Percentiles rank a stretch among this genome's conserved stretches.
Evolutionary conservation across 2,329 filamentous ascomycete genomes (phyloP).

Genomic region (Cercospora sp.): DNA sequence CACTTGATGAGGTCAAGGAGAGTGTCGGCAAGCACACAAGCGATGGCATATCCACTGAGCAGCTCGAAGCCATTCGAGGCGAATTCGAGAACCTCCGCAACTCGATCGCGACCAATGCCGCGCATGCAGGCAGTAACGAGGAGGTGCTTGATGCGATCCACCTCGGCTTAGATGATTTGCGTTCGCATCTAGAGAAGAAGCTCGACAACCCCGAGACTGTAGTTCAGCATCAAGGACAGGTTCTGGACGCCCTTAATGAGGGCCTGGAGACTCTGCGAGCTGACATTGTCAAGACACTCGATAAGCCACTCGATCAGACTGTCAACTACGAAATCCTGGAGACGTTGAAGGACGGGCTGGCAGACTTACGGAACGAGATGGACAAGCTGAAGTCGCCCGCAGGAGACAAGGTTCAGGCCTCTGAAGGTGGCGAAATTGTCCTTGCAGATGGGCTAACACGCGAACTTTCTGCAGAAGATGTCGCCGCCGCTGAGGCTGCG

Average conservation of each 20-base stretch:
- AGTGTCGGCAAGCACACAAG: conserved; percentile 28
- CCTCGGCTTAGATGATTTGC: conserved; percentile 53
- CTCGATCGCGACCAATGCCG: conserved; percentile 44
- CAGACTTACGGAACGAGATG: conserved; percentile 74
- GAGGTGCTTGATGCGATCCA: conserved; percentile 53
- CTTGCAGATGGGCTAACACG: conserved; percentile 52
- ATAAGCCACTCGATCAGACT: conserved; percentile 79
- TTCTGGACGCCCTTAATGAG: conserved; percentile 63
- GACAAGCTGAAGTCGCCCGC: conserved; percentile 56
- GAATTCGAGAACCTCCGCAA: conserved; percentile 53
- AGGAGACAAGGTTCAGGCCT: conserved; percentile 28
- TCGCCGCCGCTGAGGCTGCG: conserved; percentile 30
- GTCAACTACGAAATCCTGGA: conserved; percentile 88
- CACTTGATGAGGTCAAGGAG: conserved; percentile 45
- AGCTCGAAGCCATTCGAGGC: conserved; percentile 54
- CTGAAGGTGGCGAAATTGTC: conserved; percentile 57
- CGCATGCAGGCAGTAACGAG: conserved; percentile 47
- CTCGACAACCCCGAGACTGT: conserved; percentile 55
- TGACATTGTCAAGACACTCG: conserved; percentile 72
- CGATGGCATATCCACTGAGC: conserved; percentile 49
- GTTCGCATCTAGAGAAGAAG: conserved; percentile 53
- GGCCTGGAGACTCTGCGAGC: conserved; percentile 74
- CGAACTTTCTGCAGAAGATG: conserved; percentile 45
- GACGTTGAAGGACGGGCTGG: conserved; percentile 78
- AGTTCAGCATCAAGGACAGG: conserved; percentile 56